Conservation (phyloP, 164 flowering plant species). For the Echeveria elegans region DNA sequence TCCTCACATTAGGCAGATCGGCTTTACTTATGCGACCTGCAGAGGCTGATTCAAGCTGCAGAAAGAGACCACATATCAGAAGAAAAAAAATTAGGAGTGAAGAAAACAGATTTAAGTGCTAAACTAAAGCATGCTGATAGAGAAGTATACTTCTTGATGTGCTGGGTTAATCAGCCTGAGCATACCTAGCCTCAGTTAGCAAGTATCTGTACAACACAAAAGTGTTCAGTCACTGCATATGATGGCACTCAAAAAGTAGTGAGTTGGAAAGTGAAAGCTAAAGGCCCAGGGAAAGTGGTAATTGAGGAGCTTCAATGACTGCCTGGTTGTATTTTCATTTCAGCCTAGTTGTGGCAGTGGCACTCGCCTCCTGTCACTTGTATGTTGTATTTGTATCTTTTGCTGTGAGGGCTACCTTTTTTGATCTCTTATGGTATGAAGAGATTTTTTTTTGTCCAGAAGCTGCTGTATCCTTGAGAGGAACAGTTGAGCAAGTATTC, state of each 20-base stretch:
- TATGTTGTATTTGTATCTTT: no score
- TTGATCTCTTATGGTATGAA: no score
- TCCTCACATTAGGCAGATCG: slow-evolving; percentile 46
- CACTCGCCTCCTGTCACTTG: no score
- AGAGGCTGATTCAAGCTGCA: slow-evolving; percentile 47
- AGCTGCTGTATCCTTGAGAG: no score
- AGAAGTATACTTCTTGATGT: slow-evolving; percentile 4
- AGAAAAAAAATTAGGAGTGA: slow-evolving; percentile 22
- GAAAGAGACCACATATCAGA: slow-evolving; percentile 40
- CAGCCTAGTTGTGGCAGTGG: background rate
- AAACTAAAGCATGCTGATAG: slow-evolving; percentile 7
- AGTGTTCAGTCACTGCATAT: slow-evolving; percentile 22
- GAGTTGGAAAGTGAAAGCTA: slow-evolving; percentile 12
- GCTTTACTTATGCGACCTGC: slow-evolving; percentile 64
- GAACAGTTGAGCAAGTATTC: no score
- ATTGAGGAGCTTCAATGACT: slow-evolving; percentile 48
- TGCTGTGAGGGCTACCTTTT: no score
- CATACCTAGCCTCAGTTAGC: slow-evolving; percentile 71
- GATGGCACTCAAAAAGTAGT: slow-evolving; percentile 12
- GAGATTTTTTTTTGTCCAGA: no score
- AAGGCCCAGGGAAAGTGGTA: slow-evolving; percentile 27
- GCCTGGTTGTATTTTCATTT: background rate
- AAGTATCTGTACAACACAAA: slow-evolving; percentile 41
- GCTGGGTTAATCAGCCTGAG: slow-evolving; percentile 32
- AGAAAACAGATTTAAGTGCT: background rate